Evolutionary conservation across 164 flowering plant species (phyloP), one percentile per base, ranked within the genome.

Genomic region (Annona squamosa): DNA sequence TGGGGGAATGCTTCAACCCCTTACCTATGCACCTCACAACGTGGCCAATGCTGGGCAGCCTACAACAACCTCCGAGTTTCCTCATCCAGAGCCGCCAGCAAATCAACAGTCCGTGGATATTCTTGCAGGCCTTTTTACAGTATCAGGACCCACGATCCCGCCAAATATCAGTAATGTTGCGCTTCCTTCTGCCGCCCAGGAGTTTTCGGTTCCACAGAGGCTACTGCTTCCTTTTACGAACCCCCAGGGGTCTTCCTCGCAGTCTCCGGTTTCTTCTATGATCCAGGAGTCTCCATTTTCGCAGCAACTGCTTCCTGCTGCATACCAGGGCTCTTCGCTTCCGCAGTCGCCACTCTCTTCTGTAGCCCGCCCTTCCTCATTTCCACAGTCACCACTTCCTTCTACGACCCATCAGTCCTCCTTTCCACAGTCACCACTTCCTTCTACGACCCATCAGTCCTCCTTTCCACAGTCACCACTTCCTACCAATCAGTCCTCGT

Each of bases 1-100:
- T 71, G 84, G 85, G 56, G 89, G 82, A 65, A 75, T 89, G 3
- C 81, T 90, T 48, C 74, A 85, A 70, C 88, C 80, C 74, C 63
- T 82, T 26, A 70, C 85, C 47, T 84, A 77, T 68, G 68, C 82
- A 46, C 65, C 87, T 69, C 9, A 85, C 6, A 46, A 18, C 65
- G 72, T 48, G 26, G 17, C 81, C 9, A 70, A 65, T 73, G 77
- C 56, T 77, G n/a, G n/a, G n/a, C n/a, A n/a, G n/a, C 81, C 86
- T 71, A 68, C 87, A 64, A 26, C 79, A 69, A 82, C 79, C 76
- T 52, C 81, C 41, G 89, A 86, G 56, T 79, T 75, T 41, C 43
- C 45, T 37, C 46, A 45, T 42, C 45, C 18, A 41, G 46, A 13
- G 17, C 10, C 43, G 68, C 59, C 59, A 52, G 13, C 59, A 7